Base-by-base conservation (phyloP, 805 yeast species). In the Candida montana region DNA sequence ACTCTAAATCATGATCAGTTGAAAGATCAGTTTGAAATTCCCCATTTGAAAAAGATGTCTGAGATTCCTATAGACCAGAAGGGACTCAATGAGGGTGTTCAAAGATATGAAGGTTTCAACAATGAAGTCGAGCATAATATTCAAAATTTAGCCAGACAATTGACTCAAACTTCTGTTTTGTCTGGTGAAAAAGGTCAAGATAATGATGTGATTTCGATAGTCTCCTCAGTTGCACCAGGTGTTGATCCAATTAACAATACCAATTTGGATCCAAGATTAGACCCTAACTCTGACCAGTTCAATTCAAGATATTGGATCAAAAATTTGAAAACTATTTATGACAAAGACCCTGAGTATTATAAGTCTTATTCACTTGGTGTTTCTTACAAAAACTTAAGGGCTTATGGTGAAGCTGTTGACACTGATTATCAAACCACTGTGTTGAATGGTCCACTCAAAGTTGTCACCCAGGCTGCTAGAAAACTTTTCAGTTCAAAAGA, bases 371-470 rank as follows among this genome's bases (percentile, higher is more conserved):
- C 69, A 18, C 62, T 79, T 42, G 79, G 85, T 9, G 63, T 81
- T 30, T 66, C 77, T 3, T 83, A 77, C 64, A 65, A 71, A 38
- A 61, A 78, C 50, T 63, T 82, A 50, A 59, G 77, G 36, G 84
- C 82, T 5, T 72, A 66, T 43, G 89, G 89, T 20, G 61, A 63
- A 31, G 74, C 77, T 20, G 57, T 67, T 4, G 79, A 71, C 51
- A 68, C 81, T 5, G 85, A 78, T 56, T 82, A 78, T 60, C 87
- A 80, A 54, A 61, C 75, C 10, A 80, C 81, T 7, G 75, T 78
- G 7, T 53, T 68, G 17, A 81, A 77, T 52, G 45, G 57, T 7
- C 58, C 61, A 1, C 42, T 47, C 2, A 61, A 62, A 35, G 38
- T 48, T 6, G 20, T 44, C 11, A 41, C 48, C 9, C 15, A 36